Base-by-base conservation (phyloP, 192 early-diverging fungal species). In the Geranomyces variabilis region DNA sequence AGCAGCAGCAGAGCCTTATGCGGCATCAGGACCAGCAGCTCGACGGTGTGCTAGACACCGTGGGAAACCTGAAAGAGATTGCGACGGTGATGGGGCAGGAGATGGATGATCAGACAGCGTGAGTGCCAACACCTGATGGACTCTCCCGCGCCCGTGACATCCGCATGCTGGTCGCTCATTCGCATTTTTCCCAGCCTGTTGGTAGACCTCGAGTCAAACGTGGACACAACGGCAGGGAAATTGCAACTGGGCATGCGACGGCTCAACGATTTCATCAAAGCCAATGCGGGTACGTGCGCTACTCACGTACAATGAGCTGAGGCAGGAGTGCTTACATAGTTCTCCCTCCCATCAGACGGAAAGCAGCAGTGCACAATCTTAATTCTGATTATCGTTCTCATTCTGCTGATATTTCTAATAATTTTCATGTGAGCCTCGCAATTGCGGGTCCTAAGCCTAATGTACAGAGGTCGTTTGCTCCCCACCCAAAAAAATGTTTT, bases 41-140 rank as follows among this genome's bases (percentile, higher is more conserved):
- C 26, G 86, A 86, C 24, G 77, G 71, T 10, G 83, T 87, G 1
- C 24, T 63, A 28, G 58, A 56, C 12, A 87, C 86, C 1, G 78
- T 87, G 9, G 51, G 62, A 15, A 81, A 73, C 33, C 56, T 87
- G 61, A 75, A 75, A 33, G 81, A 87, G 63, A 76, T 87, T 53
- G 86, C 81, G 6, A 28, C 60, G 17, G 81, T 83, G 22, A 87
- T 87, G 81, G 82, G 82, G 41, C 51, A 75, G 22, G 86, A 87
- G 75, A 53, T 87, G 44, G 86, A 87, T 30, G 86, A 87, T 66
- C 86, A 87, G 64, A 78, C 83, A 31, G 60, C 69, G 81, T 86
- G 69, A 51, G 70, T 34, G 19, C 24, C 19, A 13, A 13, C 46
- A 13, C 19, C 46, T 47, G 46, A 47, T 47, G 46, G 19, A 47